Evolutionary conservation across 257 asterid genomes (phyloP).

Genomic region (Penstemon davidsonii): DNA sequence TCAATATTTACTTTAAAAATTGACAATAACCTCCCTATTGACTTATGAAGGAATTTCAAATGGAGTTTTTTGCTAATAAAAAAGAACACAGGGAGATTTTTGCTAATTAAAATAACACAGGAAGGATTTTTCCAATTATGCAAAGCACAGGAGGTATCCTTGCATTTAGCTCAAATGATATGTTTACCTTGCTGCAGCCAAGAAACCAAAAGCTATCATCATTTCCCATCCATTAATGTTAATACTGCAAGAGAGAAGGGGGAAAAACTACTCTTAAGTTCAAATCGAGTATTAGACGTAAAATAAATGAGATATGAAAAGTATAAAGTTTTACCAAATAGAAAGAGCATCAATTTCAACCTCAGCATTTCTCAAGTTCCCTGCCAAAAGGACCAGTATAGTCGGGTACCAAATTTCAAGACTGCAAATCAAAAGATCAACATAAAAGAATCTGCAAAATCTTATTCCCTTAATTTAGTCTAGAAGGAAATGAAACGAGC

Average conservation of each 20-base stretch:
- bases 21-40: too few species aligned
- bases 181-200: conserved; percentile 65
- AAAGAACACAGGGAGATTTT: too few species aligned
- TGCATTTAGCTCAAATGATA: neutral
- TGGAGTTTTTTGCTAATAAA: too few species aligned
- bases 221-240: conserved; percentile 75
- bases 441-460: too few species aligned
- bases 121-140: too few species aligned
- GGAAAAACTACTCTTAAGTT: neutral
- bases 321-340: conserved; percentile 48
- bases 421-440: conserved; percentile 34
- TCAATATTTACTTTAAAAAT: too few species aligned
- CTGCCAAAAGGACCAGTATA: conserved; percentile 62
- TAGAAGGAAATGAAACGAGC: neutral
- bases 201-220: conserved; percentile 75
- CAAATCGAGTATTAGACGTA: too few species aligned
- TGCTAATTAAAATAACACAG: too few species aligned
- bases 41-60: too few species aligned
- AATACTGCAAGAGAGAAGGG: conserved; percentile 42
- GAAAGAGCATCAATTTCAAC: conserved; percentile 70
- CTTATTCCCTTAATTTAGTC: too few species aligned
- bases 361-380: conserved; percentile 62
- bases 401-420: conserved; percentile 78
- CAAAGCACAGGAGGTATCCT: too few species aligned
- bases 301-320: neutral